Evolutionary conservation across 345 rosid species (phyloP), one percentile per base, ranked within the genome.

Genomic region (Rhizophora apiculata): DNA sequence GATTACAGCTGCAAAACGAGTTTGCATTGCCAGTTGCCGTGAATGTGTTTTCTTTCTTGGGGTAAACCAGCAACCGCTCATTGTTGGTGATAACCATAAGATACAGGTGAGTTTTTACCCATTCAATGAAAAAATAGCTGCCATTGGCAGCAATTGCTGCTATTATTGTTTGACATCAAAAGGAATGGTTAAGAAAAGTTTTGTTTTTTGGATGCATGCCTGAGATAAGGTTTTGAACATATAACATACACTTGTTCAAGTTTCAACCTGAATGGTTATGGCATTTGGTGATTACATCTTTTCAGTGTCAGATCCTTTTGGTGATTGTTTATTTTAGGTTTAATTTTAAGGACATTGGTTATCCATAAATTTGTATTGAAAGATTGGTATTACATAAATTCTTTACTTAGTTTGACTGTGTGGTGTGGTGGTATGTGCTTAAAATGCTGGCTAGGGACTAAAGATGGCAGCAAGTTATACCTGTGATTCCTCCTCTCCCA

Each of bases 71-170:
- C 89, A 84, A 74, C 98, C 99, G n/a, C 95, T 96, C 48, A 87
- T 96, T 71, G 87, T 92, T 72, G 99, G 99, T 51, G 99, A 96
- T 78, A 96, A 96, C 79, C 99, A 96, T 82, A 96, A 89, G 83
- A 76, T 96, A 57, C 99, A 96, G 92, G 99, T 96, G 36, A 73
- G 83, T 74, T 8, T 62, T 62, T 71, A 19, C 30, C 29, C 29
- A 62, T 37, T 64, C 10, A 7, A 11, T 49, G 48, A 2, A 53
- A 30, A 37, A n/a, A n/a, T 59, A 10, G 36, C 46, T 19, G 24
- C 49, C n/a, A 13, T 46, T 39, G 49, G 34, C 58, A 20, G 19
- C 18, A 57, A 48, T 51, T 2, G 61, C 65, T 3, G 8, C 16
- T 65, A 1, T 22, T 43, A 43, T 31, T 29, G 21, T 58, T 21